Base-by-base conservation (phyloP, 2,329 filamentous ascomycete species). In the Coniochaeta sp. region DNA sequence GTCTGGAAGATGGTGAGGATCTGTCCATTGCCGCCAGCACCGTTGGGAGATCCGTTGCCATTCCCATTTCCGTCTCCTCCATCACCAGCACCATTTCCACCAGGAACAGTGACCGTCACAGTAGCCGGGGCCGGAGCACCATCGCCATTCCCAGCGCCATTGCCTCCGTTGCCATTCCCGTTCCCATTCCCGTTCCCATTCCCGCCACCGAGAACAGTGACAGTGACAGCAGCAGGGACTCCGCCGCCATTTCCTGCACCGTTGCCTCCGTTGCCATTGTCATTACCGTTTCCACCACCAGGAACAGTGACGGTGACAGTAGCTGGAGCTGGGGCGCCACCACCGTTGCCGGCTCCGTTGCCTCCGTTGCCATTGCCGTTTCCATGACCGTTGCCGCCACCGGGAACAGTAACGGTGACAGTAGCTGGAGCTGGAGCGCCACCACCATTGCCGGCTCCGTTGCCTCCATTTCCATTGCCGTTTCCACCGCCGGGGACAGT, bases 231-330 rank as follows among this genome's bases (percentile, higher is more conserved):
- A 16, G 13, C 45, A 40, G 16, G 24, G 24, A n/a, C 31, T 16
- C 32, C 51, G 5, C 48, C 35, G 33, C 49, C 42, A 40, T 40
- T 48, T 20, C 18, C 35, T 13, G 33, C 4, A 6, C 33, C 33
- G 14, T 32, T 32, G 30, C 9, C 30, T 9, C 30, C 30, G 30
- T n/a, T 32, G 30, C 30, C 42, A 10, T 26, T n/a, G n/a, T n/a
- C n/a, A n/a, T n/a, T n/a, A n/a, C n/a, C n/a, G n/a, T n/a, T n/a
- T n/a, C n/a, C n/a, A n/a, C n/a, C n/a, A n/a, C n/a, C n/a, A n/a
- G 51, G 32, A n/a, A 52, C 28, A 32, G 51, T 52, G 5, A 52
- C 32, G 1, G 51, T 52, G 12, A 42, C 38, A n/a, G 38, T 42
- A 10, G 31, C 18, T 20, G 32, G 46, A 16, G 13, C 45, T 30